Evolutionary conservation across 257 asterid genomes (phyloP), one percentile per base, ranked within the genome.

Genomic region (Craterostigma plantagineum): DNA sequence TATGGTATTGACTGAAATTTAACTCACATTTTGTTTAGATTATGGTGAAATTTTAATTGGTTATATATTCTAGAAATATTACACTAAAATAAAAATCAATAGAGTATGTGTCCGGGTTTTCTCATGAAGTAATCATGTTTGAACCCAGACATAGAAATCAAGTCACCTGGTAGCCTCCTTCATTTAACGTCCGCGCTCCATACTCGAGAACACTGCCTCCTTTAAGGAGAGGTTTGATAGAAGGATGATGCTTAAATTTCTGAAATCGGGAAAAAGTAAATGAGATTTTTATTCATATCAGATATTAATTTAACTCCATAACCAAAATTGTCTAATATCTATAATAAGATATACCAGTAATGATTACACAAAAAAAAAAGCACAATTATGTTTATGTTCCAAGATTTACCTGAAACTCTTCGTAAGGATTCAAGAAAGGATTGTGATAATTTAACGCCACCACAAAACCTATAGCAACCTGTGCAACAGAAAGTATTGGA

Each of bases 1-100:
- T 90, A 90, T 43, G 98, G 95, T 61, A 90, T 69, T 59, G 95
- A 83, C 95, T 90, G 95, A 69, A 87, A 81, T 73, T 71, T 66
- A 71, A 71, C 69, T 59, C 55, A 50, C 66, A 75, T 73, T 63
- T 74, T 53, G 56, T 48, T 67, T 64, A 42, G 57, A 56, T 59
- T 33, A 40, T 35, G 23, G 17, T 7, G 10, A 43, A 2, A 23
- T 23, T 23, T n/a, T n/a, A n/a, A n/a, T n/a, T n/a, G n/a, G n/a
- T n/a, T 23, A 23, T 23, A 23, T 6, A 23, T 23, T 23, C 30
- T 6, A 23, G 30, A 6, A 2, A 23, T 23, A 23, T 23, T 23
- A 23, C 30, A 23, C 30, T 23, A 23, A n/a, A 23, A 23, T 23
- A 23, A 23, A 6, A 23, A 23, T 23, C 6, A 23, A 23, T 23